Evolutionary conservation across 495 filamentous ascomycete genomes (phyloP), one percentile per base, ranked within the genome.

Genomic region (Podospora comata): DNA sequence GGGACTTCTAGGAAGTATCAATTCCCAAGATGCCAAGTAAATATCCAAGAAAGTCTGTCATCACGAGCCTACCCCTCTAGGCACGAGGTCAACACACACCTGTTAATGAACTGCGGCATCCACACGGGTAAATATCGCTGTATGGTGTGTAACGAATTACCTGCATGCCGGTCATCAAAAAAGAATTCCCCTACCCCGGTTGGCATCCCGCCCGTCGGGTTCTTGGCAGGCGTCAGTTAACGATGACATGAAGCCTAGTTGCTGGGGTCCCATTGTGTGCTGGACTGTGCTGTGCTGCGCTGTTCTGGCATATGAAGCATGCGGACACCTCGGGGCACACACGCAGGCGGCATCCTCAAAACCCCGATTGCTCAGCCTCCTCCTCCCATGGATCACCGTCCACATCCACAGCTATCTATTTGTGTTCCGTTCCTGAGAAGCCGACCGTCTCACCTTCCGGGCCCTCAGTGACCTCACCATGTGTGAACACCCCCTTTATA

Each of bases 31-130:
- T 48, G 39, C 39, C 13, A 48, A 48, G 39, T 28, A 54, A 30
- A 32, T n/a, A 53, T 60, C 57, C 26, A 53, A 54, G 44, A 27
- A 67, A 62, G 28, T 27, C 19, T 59, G 3, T 58, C 56, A 16
- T 48, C 39, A 48, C 39, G 15, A 48, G 9, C 39, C 39, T 48
- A 11, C 39, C 39, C 39, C 39, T 48, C 13, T 11, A 48, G 39
- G 9, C 39, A 48, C 18, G 39, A 48, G 39, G 39, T 48, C 39
- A 48, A 48, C 5, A 48, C 39, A 48, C 39, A 48, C 9, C 39
- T 48, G 5, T 48, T 48, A 13, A 48, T 48, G 7, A 48, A 48
- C 13, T 48, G 39, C 13, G 39, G 39, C 15, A 48, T 11, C 13
- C 39, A 48, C 9, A 48, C 13, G 13, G 39, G 39, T 48, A 48